A percentile compares a stretch with the other conserved stretches of the same genome.
Evolutionary conservation across 331 rosid genomes (phyloP).

Genomic region (Quercus tomentella): DNA sequence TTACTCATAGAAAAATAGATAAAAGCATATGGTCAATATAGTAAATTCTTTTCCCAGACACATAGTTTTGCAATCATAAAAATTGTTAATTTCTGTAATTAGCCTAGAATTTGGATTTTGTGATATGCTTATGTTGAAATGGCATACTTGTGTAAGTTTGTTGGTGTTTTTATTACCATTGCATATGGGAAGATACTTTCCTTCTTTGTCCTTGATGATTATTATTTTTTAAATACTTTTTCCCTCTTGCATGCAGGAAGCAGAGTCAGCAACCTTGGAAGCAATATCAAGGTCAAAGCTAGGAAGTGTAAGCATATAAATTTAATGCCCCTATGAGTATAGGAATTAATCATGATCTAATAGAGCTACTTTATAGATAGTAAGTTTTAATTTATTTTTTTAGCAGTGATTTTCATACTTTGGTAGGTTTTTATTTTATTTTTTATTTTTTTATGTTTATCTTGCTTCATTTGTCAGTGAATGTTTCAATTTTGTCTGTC

Average conservation of each 20-base stretch:
- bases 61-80: neutral
- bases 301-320: slow-evolving; percentile 64
- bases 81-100: neutral
- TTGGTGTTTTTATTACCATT: neutral
- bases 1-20: too few relatives aligned
- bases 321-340: slow-evolving; percentile 16
- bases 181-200: neutral
- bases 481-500: neutral
- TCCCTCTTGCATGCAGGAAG: slow-evolving; percentile 57
- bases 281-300: slow-evolving; percentile 87
- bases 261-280: slow-evolving; percentile 91
- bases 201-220: neutral
- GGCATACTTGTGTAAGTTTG: neutral
- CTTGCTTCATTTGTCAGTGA: neutral
- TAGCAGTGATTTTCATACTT: neutral
- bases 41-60: neutral
- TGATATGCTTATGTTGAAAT: neutral
- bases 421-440: neutral
- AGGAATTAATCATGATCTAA: neutral
- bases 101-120: neutral
- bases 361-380: neutral
- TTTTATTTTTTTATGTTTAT: neutral
- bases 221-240: slow-evolving; percentile 1
- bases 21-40: too few relatives aligned
- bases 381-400: neutral